Evolutionary conservation across 371 early-diverging fungal genomes (phyloP).

Genomic region (Mucor piriformis): DNA sequence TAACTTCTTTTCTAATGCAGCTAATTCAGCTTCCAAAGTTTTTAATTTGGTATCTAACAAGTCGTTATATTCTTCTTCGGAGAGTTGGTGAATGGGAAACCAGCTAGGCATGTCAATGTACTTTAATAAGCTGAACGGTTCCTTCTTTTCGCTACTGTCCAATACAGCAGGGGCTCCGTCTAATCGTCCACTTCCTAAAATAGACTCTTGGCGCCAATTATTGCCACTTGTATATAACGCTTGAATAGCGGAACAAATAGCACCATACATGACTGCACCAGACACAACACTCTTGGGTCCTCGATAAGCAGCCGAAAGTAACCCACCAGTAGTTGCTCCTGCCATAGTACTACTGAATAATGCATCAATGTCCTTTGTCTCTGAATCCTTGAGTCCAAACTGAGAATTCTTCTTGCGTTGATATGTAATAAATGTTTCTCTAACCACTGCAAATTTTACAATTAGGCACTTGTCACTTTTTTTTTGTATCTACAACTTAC

Average conservation of each 20-base stretch:
- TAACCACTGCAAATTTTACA: slow-evolving; percentile 26
- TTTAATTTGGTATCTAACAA: slow-evolving; percentile 47
- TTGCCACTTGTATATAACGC: slow-evolving; percentile 33
- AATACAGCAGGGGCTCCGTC: neutral
- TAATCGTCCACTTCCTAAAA: slow-evolving; percentile 10
- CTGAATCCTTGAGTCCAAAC: slow-evolving; percentile 61
- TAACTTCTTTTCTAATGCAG: slow-evolving; percentile 30
- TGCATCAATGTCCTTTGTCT: slow-evolving; percentile 59
- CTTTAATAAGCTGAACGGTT: slow-evolving; percentile 29
- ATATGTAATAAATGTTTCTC: slow-evolving; percentile 58
- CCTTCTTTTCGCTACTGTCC: slow-evolving; percentile 2
- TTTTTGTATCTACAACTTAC: slow-evolving; percentile 26
- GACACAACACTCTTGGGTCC: slow-evolving; percentile 55
- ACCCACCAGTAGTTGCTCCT: slow-evolving; percentile 61
- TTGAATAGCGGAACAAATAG: slow-evolving; percentile 37
- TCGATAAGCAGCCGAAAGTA: slow-evolving; percentile 52
- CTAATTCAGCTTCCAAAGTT: slow-evolving; percentile 44
- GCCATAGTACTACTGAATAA: slow-evolving; percentile 62
- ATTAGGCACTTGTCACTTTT: no score
- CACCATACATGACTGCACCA: slow-evolving; percentile 58
- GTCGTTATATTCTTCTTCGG: slow-evolving; percentile 49
- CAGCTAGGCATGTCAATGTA: slow-evolving; percentile 47
- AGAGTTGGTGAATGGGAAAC: slow-evolving; percentile 49
- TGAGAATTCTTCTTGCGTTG: slow-evolving; percentile 58
- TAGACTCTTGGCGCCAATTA: slow-evolving; percentile 43